Evolutionary conservation across 495 filamentous ascomycete genomes (phyloP), one percentile per base, ranked within the genome.

Genomic region (Daldinia bambusicola): DNA sequence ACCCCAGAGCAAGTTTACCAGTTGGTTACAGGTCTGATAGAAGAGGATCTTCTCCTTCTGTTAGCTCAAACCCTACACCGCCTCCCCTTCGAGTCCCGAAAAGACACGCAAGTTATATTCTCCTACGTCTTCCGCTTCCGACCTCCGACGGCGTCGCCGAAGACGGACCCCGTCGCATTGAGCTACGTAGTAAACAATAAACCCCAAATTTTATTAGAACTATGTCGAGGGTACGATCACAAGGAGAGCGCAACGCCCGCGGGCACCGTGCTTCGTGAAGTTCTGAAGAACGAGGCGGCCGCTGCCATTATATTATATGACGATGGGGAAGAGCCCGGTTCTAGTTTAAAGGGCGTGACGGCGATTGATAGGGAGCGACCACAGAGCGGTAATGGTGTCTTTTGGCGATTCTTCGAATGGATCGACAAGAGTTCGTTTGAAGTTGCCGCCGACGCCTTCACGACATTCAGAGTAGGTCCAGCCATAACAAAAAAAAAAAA

Each of bases 361-460:
- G 89, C 86, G 0, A 87, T 96, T 62, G 88, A 93, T 69, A 85
- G 87, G 20, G 87, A 89, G 30, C 78, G 85, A 12, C 87, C 84
- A 32, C 90, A 93, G 69, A 88, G 83, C 10, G 93, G 93, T 16
- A 84, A 87, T 13, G 94, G 94, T 0, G 87, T 97, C 1, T 98
- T 99, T 76, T 99, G 96, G 96, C 88, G 85, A n/a, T 98, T 98
- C 80, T 99, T 99, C 75, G 87, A 92, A 53, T 99, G 94, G 92
- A 97, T 99, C 63, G 93, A 98, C 77, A 89, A 91, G 75, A 90
- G 93, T 66, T 93, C 90, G 16, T 99, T 99, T 78, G 96, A 99
- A 82, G 91, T 98, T 64, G 94, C 93, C 74, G 94, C 96, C 34
- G 96, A 98, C 82, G 94, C 96, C 0, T 99, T 98, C 74, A 95